These are phyloP conservation scores for Psilocybe cyanescens DNA, from an alignment of 768 basidiomycete species.

Conservation along the genomic window DNA sequence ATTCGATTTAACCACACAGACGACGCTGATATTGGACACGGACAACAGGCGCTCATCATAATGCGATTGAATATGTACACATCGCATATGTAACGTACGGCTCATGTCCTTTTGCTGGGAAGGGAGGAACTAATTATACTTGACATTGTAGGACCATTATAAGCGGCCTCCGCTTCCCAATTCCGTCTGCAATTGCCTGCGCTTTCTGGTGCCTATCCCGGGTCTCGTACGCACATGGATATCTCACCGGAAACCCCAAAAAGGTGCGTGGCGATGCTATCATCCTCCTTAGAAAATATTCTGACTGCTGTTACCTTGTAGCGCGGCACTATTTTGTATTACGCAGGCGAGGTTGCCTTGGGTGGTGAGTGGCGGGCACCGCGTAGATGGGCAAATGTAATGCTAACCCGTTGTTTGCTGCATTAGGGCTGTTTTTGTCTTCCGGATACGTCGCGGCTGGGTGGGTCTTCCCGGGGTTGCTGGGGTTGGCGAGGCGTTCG, in stretches of 20 bases:
- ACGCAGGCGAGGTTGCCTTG: not conserved
- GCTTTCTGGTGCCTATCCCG: conserved; percentile 45
- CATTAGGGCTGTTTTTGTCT: not conserved
- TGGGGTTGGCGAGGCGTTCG: not conserved
- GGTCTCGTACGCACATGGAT: conserved; percentile 49
- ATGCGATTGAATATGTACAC: conserved; percentile 57
- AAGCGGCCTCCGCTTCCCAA: conserved; percentile 43
- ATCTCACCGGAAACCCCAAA: conserved; percentile 45
- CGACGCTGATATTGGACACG: too few species aligned
- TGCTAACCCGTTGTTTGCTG: not conserved
- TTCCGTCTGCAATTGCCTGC: conserved; percentile 39
- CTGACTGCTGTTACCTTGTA: not conserved
- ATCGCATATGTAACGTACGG: conserved; percentile 46
- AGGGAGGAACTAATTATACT: not conserved
- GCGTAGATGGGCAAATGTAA: not conserved
- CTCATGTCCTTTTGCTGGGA: not conserved
- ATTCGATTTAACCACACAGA: too few species aligned
- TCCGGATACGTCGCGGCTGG: not conserved
- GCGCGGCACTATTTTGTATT: not conserved
- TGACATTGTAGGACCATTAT: conserved; percentile 38
- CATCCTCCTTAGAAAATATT: not conserved
- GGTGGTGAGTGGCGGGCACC: not conserved
- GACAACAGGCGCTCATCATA: conserved; percentile 67
- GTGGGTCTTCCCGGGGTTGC: not conserved
- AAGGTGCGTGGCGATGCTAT: conserved; percentile 31